Conservation (phyloP, 495 filamentous ascomycete species). For the Hypoxylon crocopeplum region DNA sequence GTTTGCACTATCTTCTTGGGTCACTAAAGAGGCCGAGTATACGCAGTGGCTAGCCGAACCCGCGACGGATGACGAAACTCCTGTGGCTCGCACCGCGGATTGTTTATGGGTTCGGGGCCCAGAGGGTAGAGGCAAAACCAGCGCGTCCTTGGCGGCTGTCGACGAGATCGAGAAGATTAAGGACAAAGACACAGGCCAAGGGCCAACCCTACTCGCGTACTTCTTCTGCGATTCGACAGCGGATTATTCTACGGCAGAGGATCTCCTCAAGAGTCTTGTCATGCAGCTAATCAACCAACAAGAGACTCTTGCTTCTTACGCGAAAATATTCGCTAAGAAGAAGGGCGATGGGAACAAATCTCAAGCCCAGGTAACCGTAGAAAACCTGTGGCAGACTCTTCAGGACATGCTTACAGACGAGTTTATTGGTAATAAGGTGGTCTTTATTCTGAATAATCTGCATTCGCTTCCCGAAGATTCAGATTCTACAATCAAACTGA, state of each 20-base stretch:
- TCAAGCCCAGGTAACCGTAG: slow-evolving; percentile 33
- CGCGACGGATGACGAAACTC: background rate
- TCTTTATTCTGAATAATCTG: slow-evolving; percentile 48
- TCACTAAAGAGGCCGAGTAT: slow-evolving; percentile 42
- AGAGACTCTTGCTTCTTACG: slow-evolving; percentile 44
- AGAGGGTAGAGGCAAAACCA: slow-evolving; percentile 48
- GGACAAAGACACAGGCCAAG: slow-evolving; percentile 26
- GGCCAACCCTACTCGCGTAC: slow-evolving; percentile 43
- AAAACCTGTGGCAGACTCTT: slow-evolving; percentile 47
- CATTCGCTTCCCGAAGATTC: slow-evolving; percentile 45
- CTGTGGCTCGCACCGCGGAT: slow-evolving; percentile 13
- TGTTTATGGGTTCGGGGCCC: slow-evolving; percentile 46
- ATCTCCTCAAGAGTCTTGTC: slow-evolving; percentile 47
- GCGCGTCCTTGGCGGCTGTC: slow-evolving; percentile 41
- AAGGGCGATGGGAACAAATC: slow-evolving; percentile 32
- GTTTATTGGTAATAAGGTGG: slow-evolving; percentile 42
- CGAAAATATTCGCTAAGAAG: slow-evolving; percentile 42
- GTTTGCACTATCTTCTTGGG: slow-evolving; percentile 43
- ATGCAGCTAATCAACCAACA: slow-evolving; percentile 45
- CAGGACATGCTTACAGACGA: slow-evolving; percentile 46
- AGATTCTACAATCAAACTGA: slow-evolving; percentile 46
- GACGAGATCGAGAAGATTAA: slow-evolving; percentile 39
- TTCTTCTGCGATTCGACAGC: slow-evolving; percentile 46
- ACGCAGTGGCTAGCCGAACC: slow-evolving; percentile 38
- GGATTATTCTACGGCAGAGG: slow-evolving; percentile 46